These are phyloP conservation scores for Trametes cinnabarina DNA, from an alignment of 768 basidiomycete genomes.

Conservation along the genomic window DNA sequence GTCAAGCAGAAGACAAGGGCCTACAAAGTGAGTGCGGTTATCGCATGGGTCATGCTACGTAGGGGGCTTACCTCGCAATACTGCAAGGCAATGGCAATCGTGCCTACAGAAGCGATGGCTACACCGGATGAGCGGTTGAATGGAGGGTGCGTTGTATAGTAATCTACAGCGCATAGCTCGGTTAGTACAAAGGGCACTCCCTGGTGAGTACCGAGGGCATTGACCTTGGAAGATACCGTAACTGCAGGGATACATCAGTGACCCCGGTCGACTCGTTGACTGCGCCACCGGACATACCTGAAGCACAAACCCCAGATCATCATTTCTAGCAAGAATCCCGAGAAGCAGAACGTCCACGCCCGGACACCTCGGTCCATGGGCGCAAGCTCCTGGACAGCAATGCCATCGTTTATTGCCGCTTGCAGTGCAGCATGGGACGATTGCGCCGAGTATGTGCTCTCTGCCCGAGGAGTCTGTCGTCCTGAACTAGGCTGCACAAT, in stretches of 20 bases:
- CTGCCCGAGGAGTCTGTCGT: conserved; percentile 4
- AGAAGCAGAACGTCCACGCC: conserved; percentile 26
- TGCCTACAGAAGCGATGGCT: conserved; percentile 21
- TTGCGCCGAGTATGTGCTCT: conserved; percentile 1
- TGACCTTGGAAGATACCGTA: conserved; percentile 27
- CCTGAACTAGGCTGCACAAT: conserved; percentile 6
- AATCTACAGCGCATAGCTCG: conserved; percentile 2
- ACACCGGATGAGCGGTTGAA: conserved; percentile 19
- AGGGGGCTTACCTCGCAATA: conserved; percentile 20
- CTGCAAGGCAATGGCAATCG: conserved; percentile 21
- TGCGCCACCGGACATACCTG: conserved; percentile 15
- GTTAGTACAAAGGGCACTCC: not conserved
- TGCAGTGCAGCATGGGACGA: conserved; percentile 11
- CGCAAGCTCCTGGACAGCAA: conserved; percentile 24
- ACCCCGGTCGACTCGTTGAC: not conserved
- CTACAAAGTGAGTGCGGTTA: not conserved
- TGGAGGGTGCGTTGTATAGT: conserved; percentile 24
- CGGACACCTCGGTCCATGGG: conserved; percentile 21
- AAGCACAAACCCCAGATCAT: conserved; percentile 26
- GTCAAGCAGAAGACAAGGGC: conserved; percentile 14
- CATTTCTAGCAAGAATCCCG: conserved; percentile 23
- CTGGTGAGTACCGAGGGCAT: not conserved
- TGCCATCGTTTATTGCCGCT: conserved; percentile 11
- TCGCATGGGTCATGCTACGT: not conserved
- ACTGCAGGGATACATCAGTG: not conserved